Evolutionary conservation across 495 filamentous ascomycete genomes (phyloP), one percentile per base, ranked within the genome.

Genomic region (Wilcoxina mikolae): DNA sequence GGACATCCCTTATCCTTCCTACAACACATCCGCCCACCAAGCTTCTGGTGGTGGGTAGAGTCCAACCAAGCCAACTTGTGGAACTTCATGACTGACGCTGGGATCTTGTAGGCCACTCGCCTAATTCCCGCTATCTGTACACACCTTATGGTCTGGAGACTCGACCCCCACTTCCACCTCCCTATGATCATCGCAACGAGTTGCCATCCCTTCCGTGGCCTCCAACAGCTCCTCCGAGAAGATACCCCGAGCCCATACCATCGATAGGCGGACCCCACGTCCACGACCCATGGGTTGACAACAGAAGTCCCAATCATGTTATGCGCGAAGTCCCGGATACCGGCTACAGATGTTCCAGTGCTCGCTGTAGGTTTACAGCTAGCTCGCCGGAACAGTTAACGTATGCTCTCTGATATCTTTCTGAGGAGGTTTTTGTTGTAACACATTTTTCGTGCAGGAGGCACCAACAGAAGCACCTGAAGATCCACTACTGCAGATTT

Each of bases 401-500:
- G 49, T 52, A 41, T 4, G 39, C 39, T 12, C 39, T 28, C 18
- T 41, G 33, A 41, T 22, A 15, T 17, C 18, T 15, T 10, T 17
- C 15, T 27, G 22, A 28, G n/a, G n/a, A n/a, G n/a, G n/a, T 15
- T 3, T 33, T 28, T 1, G 4, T n/a, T 17, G 7, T 12, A 4
- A 52, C 22, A 4, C 49, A 44, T 1, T n/a, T 22, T 33, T n/a
- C 51, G 27, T 39, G 24, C 52, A 66, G 63, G 41, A 66, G 63
- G 53, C 63, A 66, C 38, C 63, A 62, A 28, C 59, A 59, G 42
- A 66, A 65, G 33, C 63, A 66, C 23, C 62, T 59, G 41, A 66
- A 66, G 52, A 58, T 65, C 20, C 61, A 62, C 31, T 51, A 47
- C 25, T 66, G 63, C 20, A 58, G 54, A 20, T 65, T 66, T 49